Evolutionary conservation across 2,329 filamentous ascomycete species (phyloP).

Genomic region (Whalleya microplaca): DNA sequence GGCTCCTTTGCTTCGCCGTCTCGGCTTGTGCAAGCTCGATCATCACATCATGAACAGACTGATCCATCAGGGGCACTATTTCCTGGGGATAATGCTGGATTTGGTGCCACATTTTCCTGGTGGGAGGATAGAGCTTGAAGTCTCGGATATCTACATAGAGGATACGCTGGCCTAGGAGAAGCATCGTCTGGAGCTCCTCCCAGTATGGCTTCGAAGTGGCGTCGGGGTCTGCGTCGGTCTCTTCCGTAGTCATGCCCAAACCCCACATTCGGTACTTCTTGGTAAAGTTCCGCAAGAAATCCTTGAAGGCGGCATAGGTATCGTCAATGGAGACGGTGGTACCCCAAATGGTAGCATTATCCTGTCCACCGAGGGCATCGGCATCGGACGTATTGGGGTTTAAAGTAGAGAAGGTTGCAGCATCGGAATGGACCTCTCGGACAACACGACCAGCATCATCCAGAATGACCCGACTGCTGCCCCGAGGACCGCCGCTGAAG

Average conservation of each 20-base stretch:
- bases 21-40: slow-evolving; percentile 84
- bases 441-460: slow-evolving; percentile 63
- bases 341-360: slow-evolving; percentile 89
- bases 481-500: slow-evolving; percentile 57
- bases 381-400: slow-evolving; percentile 92
- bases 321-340: slow-evolving; percentile 95
- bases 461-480: slow-evolving; percentile 59
- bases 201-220: slow-evolving; percentile 82
- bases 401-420: slow-evolving; percentile 62
- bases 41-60: slow-evolving; percentile 90
- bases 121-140: slow-evolving; percentile 89
- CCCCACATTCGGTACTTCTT: slow-evolving; percentile 92
- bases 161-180: slow-evolving; percentile 79
- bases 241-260: slow-evolving; percentile 79
- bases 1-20: slow-evolving; percentile 66
- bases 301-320: slow-evolving; percentile 84
- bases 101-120: slow-evolving; percentile 93
- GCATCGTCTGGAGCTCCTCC: slow-evolving; percentile 86
- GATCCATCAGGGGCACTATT: slow-evolving; percentile 96
- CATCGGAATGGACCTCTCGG: slow-evolving; percentile 61
- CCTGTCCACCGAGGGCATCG: slow-evolving; percentile 79
- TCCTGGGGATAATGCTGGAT: slow-evolving; percentile 93
- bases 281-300: slow-evolving; percentile 90
- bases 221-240: slow-evolving; percentile 70
- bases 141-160: slow-evolving; percentile 90